Base-by-base conservation (phyloP, 2,329 filamentous ascomycete genomes). In the Claviceps sp. region DNA sequence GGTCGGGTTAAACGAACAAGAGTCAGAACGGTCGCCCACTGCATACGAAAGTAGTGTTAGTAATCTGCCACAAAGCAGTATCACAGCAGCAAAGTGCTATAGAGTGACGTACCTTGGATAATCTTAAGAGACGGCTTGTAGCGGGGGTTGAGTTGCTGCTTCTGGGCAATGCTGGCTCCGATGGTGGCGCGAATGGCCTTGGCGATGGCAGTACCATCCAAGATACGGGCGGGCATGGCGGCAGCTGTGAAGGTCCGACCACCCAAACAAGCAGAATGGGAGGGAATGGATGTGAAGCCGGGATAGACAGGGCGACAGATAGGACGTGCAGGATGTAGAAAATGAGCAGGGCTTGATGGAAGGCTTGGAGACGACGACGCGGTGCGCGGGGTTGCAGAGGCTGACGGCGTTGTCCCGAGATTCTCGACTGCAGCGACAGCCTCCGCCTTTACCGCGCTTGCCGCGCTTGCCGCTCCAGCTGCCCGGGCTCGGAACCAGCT, bases 151-250 rank as follows among this genome's bases (percentile, higher is more conserved):
- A 75, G 70, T 70, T 81, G 78, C 70, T 96, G 91, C 67, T 82
- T 85, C 66, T 86, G 76, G 60, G 81, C 78, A 69, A 98, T 94
- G 70, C 96, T 84, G 47, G 73, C 73, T 62, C 84, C 84, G 62
- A 98, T 78, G 56, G 78, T 78, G 73, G 90, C 87, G 56, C 93
- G 85, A 66, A 97, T 95, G 66, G 75, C 79, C 75, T 91, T 94
- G 61, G 93, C 93, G 73, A 97, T 89, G 67, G 88, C 88, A 52
- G 85, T 95, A 74, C 93, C 93, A 74, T 98, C 93, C 63, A 98
- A 93, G 76, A 89, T 95, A 62, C 78, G 81, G 60, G 88, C 91
- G 61, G 82, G 81, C 90, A 96, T 97, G 65, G 71, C 75, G 60
- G 72, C 60, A 57, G 77, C 81, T 43, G 71, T 70, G 60, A 74